A percentile compares a stretch with the other conserved stretches of the same genome.
Evolutionary conservation across 2,329 filamentous ascomycete genomes (phyloP).

Genomic region (Colletotrichum sp.): DNA sequence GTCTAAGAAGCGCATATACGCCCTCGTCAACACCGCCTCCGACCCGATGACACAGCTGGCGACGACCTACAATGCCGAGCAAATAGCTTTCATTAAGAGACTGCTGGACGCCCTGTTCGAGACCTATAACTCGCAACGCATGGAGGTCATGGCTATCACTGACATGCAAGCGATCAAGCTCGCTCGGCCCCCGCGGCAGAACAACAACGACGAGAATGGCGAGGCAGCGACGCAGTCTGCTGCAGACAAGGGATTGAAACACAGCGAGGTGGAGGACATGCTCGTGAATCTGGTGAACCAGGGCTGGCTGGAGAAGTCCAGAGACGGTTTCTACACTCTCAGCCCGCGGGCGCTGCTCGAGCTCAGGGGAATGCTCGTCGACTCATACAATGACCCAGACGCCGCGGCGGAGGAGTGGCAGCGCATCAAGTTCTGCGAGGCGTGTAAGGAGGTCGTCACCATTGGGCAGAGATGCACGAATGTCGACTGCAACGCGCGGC

Average conservation of each 20-base stretch:
- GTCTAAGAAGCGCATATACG: conserved; percentile 72
- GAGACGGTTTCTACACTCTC: conserved; percentile 75
- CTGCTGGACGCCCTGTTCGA: conserved; percentile 93
- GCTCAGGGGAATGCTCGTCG: conserved; percentile 81
- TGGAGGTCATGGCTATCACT: conserved; percentile 84
- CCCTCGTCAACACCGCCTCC: conserved; percentile 85
- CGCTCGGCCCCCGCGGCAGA: conserved; percentile 52
- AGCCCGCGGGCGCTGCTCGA: conserved; percentile 84
- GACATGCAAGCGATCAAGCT: conserved; percentile 80
- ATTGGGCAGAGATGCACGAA: conserved; percentile 78
- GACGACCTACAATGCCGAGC: conserved; percentile 79
- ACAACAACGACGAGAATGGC: conserved; percentile 36
- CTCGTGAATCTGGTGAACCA: conserved; percentile 75
- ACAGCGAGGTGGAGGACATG: conserved; percentile 77
- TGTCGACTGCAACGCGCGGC: conserved; percentile 68
- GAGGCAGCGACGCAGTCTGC: conserved; percentile 33
- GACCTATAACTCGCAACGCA: conserved; percentile 78
- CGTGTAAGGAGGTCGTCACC: conserved; percentile 90
- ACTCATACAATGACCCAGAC: conserved; percentile 83
- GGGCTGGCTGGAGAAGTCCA: conserved; percentile 84
- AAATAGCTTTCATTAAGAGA: conserved; percentile 88
- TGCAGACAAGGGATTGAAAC: conserved; percentile 67
- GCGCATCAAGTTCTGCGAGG: conserved; percentile 85
- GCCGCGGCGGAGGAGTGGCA: conserved; percentile 66
- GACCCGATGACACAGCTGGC: conserved; percentile 88